These are phyloP conservation scores for Lactarius tabidus DNA, from an alignment of 768 basidiomycete species.

Conservation along the genomic window DNA sequence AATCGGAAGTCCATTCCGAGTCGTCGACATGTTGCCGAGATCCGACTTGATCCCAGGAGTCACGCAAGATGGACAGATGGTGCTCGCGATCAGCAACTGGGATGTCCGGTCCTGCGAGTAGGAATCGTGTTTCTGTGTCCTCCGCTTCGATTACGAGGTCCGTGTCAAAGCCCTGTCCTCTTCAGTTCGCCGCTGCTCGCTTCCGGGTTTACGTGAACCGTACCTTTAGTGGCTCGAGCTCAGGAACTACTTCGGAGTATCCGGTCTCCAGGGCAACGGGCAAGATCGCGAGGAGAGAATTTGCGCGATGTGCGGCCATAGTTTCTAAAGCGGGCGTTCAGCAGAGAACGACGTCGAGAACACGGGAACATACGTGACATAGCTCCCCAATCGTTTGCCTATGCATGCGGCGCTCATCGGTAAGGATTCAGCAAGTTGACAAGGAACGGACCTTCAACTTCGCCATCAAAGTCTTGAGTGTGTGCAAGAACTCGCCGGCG, in stretches of 20 bases:
- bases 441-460: slow-evolving; percentile 49
- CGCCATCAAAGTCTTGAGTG: slow-evolving; percentile 62
- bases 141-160: slow-evolving; percentile 29
- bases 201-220: not conserved
- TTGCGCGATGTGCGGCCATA: slow-evolving; percentile 43
- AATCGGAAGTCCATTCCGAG: slow-evolving; percentile 37
- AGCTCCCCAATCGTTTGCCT: slow-evolving; percentile 66
- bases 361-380: slow-evolving; percentile 46
- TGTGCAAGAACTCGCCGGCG: slow-evolving; percentile 53
- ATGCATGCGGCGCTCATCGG: not conserved
- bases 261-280: slow-evolving; percentile 47
- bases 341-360: not conserved
- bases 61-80: slow-evolving; percentile 27
- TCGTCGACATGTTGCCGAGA: slow-evolving; percentile 38
- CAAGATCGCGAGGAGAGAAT: slow-evolving; percentile 37
- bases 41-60: slow-evolving; percentile 33
- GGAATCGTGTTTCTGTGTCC: slow-evolving; percentile 38
- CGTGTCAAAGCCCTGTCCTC: slow-evolving; percentile 49
- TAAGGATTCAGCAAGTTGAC: not conserved
- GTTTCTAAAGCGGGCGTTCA: slow-evolving; percentile 35
- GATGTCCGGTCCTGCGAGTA: slow-evolving; percentile 28
- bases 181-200: not conserved
- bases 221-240: slow-evolving; percentile 49
- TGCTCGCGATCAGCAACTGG: slow-evolving; percentile 29
- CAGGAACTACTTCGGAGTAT: slow-evolving; percentile 41